Evolutionary conservation across 257 asterid genomes (phyloP).

Genomic region (Solanum piurae): DNA sequence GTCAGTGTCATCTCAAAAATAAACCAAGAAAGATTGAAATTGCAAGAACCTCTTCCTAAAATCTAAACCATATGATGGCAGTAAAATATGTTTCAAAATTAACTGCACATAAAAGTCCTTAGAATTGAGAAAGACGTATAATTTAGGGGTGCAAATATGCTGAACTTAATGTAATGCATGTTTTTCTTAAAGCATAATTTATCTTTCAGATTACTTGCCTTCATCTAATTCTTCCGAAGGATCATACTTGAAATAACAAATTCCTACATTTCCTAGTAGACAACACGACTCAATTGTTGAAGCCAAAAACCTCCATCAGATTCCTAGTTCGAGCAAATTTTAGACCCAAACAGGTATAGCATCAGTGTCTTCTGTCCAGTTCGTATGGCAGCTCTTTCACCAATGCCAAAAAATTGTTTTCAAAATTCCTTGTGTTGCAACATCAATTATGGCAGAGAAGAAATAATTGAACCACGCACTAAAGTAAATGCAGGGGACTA

Average conservation of each 20-base stretch:
- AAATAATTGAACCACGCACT: background rate
- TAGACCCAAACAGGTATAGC: background rate
- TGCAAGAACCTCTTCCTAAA: background rate
- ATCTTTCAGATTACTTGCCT: background rate
- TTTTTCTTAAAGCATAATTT: background rate
- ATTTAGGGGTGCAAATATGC: background rate
- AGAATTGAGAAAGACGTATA: background rate
- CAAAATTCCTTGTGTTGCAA: background rate
- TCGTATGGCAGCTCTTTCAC: background rate
- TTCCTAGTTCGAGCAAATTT: background rate
- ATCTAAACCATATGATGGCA: background rate
- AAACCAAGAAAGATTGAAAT: background rate
- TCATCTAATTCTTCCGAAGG: background rate
- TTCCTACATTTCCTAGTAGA: background rate
- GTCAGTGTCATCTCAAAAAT: background rate
- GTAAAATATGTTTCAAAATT: background rate
- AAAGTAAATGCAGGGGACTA: background rate
- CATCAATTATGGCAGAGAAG: background rate
- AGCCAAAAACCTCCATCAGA: background rate
- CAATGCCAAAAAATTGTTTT: background rate
- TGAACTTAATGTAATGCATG: background rate
- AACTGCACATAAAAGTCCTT: background rate
- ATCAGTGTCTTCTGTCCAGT: background rate
- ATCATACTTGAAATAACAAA: background rate
- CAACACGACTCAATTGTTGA: background rate